phyloP scores from a whole-genome alignment of 768 basidiomycete genomes.

The Podaxis sp. region DNA sequence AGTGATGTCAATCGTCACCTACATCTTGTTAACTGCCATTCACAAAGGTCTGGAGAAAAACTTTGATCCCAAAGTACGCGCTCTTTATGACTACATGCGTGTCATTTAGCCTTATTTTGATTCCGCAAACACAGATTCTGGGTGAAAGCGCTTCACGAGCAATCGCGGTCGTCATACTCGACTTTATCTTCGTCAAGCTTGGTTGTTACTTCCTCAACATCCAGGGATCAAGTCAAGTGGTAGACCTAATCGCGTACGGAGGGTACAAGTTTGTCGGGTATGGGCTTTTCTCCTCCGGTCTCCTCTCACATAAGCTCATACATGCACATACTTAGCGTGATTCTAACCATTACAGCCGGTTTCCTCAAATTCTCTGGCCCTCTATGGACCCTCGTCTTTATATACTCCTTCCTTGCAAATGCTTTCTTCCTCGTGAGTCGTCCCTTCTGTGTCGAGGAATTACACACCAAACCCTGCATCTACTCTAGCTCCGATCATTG shows the following conservation, averaged over 20 bases:
- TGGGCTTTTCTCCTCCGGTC: not conserved
- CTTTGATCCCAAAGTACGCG: conserved; percentile 71
- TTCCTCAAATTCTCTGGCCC: conserved; percentile 63
- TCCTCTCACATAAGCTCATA: not conserved
- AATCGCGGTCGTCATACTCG: conserved; percentile 79
- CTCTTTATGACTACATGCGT: not conserved
- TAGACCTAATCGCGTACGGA: conserved; percentile 87
- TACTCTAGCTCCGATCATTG: conserved; percentile 81
- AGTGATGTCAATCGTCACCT: conserved; percentile 97
- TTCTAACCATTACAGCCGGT: conserved; percentile 72
- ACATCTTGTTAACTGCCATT: conserved; percentile 86
- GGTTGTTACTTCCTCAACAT: conserved; percentile 95
- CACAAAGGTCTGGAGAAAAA: conserved; percentile 78
- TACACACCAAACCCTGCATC: not conserved
- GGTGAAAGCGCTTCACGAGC: conserved; percentile 86
- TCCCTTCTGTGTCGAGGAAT: not conserved
- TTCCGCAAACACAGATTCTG: conserved; percentile 48
- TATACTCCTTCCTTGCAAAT: conserved; percentile 87
- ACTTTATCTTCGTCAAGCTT: conserved; percentile 85
- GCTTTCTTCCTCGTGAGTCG: conserved; percentile 87
- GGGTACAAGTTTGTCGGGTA: conserved; percentile 99
- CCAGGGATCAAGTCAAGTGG: conserved; percentile 63
- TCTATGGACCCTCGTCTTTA: conserved; percentile 68
- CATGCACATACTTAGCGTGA: conserved; percentile 60
- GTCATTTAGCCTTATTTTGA: not conserved